These are phyloP conservation scores for Craterostigma plantagineum DNA, from an alignment of 257 asterid genomes.

Conservation along the genomic window DNA sequence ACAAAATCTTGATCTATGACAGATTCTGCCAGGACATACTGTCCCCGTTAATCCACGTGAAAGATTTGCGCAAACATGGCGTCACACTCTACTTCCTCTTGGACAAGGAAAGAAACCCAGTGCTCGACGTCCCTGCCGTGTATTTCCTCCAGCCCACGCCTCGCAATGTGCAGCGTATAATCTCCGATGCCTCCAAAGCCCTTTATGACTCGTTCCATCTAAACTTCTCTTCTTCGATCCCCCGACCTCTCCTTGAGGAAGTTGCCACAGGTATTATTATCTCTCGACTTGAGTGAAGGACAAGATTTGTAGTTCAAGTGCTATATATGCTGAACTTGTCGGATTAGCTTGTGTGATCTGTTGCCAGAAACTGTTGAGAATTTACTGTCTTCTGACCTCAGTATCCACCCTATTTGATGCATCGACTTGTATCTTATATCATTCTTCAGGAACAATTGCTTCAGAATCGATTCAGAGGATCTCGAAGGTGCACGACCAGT, in stretches of 20 bases:
- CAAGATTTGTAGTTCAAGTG: too few relatives aligned
- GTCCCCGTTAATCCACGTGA: constrained; percentile 92
- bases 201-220: constrained; percentile 81
- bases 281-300: too few relatives aligned
- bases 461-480: constrained; percentile 51
- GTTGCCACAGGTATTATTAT: constrained; percentile 56
- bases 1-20: constrained; percentile 94
- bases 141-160: constrained; percentile 81
- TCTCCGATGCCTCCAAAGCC: constrained; percentile 54
- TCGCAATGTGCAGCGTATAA: constrained; percentile 45
- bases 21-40: constrained; percentile 83
- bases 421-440: too few relatives aligned
- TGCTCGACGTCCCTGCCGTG: constrained; percentile 89
- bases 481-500: constrained; percentile 90
- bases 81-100: constrained; percentile 85
- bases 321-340: too few relatives aligned
- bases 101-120: constrained; percentile 93
- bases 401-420: too few relatives aligned
- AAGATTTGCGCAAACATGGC: constrained; percentile 95
- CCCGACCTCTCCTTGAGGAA: constrained; percentile 82
- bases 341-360: too few relatives aligned
- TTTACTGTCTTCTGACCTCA: too few relatives aligned
- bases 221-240: constrained; percentile 86
- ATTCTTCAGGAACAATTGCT: too few relatives aligned
- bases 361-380: too few relatives aligned